phyloP scores from a whole-genome alignment of 2,329 filamentous ascomycete genomes.

The Aaosphaeria pasadenensis region DNA sequence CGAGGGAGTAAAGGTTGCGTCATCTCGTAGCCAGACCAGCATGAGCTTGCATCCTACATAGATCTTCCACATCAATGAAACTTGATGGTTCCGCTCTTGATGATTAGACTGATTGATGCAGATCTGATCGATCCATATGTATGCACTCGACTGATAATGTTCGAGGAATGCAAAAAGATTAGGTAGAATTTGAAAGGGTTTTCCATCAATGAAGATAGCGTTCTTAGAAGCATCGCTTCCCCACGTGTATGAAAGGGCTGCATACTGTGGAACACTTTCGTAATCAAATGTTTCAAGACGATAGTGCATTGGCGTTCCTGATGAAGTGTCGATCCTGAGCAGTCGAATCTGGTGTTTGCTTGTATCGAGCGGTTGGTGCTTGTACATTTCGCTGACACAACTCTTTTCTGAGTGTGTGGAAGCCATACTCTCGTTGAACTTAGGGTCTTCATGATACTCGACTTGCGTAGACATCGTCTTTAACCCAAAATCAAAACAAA shows the following conservation, averaged over 20 bases:
- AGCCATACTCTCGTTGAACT: not conserved
- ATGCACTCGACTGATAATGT: not conserved
- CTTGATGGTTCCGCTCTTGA: slow-evolving; percentile 5
- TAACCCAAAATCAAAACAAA: too few relatives aligned
- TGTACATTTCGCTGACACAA: not conserved
- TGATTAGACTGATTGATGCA: slow-evolving; percentile 7
- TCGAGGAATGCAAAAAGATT: not conserved
- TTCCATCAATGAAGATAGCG: not conserved
- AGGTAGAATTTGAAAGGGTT: not conserved
- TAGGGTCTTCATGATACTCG: too few relatives aligned
- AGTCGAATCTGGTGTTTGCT: not conserved
- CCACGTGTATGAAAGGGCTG: not conserved
- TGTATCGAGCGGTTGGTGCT: not conserved
- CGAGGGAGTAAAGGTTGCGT: not conserved
- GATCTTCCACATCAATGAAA: slow-evolving; percentile 6
- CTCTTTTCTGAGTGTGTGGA: not conserved
- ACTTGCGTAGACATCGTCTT: too few relatives aligned
- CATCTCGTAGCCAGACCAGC: slow-evolving; percentile 6
- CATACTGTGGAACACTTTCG: not conserved
- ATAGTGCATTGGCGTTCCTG: not conserved
- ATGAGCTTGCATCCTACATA: slow-evolving; percentile 2
- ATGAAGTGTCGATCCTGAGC: not conserved
- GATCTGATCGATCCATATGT: slow-evolving; percentile 8
- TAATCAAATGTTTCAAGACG: not conserved
- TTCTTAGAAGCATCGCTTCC: not conserved